phyloP scores from a whole-genome alignment of 305 asterid genomes.

The Withania somnifera region DNA sequence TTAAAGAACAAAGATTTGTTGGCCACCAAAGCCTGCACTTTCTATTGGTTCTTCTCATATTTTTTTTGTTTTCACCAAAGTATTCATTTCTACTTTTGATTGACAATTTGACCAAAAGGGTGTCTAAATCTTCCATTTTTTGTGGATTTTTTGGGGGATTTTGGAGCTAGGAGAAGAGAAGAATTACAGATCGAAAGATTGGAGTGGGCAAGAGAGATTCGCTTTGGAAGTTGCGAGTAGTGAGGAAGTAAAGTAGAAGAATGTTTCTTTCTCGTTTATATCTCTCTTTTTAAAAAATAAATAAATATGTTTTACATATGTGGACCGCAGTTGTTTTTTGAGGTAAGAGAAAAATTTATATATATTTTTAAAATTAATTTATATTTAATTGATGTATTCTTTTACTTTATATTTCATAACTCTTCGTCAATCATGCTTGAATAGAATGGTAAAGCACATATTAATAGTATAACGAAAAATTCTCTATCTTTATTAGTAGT shows the following conservation, averaged over 20 bases:
- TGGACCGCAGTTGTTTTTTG: too few relatives aligned
- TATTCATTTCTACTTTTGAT: background rate
- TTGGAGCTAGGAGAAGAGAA: background rate
- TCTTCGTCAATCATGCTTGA: too few relatives aligned
- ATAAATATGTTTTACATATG: too few relatives aligned
- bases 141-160: background rate
- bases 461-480: too few relatives aligned
- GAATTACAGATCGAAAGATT: background rate
- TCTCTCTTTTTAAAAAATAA: background rate
- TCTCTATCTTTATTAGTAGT: too few relatives aligned
- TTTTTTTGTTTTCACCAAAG: background rate
- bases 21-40: constrained; percentile 99
- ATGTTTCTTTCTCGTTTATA: background rate
- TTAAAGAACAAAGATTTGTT: constrained; percentile 29
- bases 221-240: constrained; percentile 4
- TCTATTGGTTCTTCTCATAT: constrained; percentile 10
- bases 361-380: too few relatives aligned
- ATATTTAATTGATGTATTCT: too few relatives aligned
- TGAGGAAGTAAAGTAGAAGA: background rate
- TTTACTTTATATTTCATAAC: too few relatives aligned
- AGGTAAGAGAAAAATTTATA: too few relatives aligned
- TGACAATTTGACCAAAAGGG: background rate
- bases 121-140: background rate
- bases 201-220: background rate
- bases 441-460: too few relatives aligned